phyloP scores from a whole-genome alignment of 306 rosid species.

The Sicyos baderoa region DNA sequence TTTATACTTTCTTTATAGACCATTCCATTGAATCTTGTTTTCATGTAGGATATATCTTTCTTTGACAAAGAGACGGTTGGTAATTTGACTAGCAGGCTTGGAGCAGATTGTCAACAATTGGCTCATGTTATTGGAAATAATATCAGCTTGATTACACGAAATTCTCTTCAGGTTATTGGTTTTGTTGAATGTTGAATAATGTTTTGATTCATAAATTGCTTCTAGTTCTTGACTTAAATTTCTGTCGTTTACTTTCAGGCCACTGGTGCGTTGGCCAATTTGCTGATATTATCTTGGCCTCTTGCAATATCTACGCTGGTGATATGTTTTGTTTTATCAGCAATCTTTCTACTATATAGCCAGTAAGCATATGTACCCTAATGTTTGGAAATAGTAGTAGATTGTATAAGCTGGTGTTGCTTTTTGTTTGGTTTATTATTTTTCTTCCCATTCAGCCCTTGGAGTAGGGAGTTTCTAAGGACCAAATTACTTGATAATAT shows the following conservation, averaged over 20 bases:
- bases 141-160: conserved; percentile 51
- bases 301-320: conserved; percentile 62
- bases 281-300: conserved; percentile 73
- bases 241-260: conserved; percentile 45
- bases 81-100: conserved; percentile 70
- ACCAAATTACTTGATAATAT: background rate
- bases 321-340: conserved; percentile 49
- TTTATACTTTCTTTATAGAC: background rate
- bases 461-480: background rate
- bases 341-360: conserved; percentile 53
- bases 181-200: conserved; percentile 5
- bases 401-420: background rate
- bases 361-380: conserved; percentile 37
- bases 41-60: conserved; percentile 23
- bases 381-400: background rate
- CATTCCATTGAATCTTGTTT: background rate
- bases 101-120: conserved; percentile 66
- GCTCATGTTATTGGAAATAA: conserved; percentile 55
- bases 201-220: conserved; percentile 3
- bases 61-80: conserved; percentile 68
- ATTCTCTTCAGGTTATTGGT: conserved; percentile 49
- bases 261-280: conserved; percentile 57
- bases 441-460: background rate
- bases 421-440: background rate
- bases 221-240: conserved; percentile 15